phyloP scores from a whole-genome alignment of 768 basidiomycete species.

The Auricularia sp. region DNA sequence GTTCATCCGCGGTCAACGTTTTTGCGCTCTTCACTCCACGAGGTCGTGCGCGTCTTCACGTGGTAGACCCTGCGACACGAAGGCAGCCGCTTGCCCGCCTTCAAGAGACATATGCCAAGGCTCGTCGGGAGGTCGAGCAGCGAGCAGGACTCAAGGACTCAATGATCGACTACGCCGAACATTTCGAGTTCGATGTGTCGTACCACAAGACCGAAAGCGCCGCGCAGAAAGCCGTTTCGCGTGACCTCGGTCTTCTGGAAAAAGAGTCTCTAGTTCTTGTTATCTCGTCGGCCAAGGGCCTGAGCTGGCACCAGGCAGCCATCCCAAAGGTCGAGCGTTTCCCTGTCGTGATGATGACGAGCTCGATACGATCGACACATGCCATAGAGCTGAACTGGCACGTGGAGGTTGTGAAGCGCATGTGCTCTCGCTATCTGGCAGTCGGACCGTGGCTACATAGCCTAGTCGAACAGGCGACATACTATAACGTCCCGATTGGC shows the following conservation, averaged over 20 bases:
- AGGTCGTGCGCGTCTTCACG: conserved; percentile 62
- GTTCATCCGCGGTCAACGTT: conserved; percentile 66
- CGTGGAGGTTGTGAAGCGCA: conserved; percentile 64
- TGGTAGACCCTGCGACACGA: conserved; percentile 84
- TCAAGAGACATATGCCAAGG: conserved; percentile 60
- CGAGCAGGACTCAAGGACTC: conserved; percentile 26
- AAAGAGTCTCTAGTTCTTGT: conserved; percentile 65
- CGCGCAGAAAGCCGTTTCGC: conserved; percentile 78
- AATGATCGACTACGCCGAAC: conserved; percentile 54
- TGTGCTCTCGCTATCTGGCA: conserved; percentile 73
- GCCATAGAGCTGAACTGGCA: conserved; percentile 86
- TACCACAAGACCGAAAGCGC: conserved; percentile 73
- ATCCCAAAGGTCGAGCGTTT: conserved; percentile 68
- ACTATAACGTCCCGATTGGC: conserved; percentile 88
- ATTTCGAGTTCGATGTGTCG: conserved; percentile 33
- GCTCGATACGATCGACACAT: conserved; percentile 43
- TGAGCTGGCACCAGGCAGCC: conserved; percentile 67
- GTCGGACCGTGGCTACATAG: conserved; percentile 74
- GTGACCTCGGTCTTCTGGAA: conserved; percentile 71
- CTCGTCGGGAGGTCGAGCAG: conserved; percentile 40
- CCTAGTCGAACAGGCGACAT: conserved; percentile 68
- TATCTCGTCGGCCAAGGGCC: conserved; percentile 78
- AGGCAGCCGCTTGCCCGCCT: conserved; percentile 74
- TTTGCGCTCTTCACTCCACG: conserved; percentile 78
- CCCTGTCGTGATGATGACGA: conserved; percentile 78